phyloP scores from a whole-genome alignment of 2,329 filamentous ascomycete genomes.

The Cucurbitaria berberidis region DNA sequence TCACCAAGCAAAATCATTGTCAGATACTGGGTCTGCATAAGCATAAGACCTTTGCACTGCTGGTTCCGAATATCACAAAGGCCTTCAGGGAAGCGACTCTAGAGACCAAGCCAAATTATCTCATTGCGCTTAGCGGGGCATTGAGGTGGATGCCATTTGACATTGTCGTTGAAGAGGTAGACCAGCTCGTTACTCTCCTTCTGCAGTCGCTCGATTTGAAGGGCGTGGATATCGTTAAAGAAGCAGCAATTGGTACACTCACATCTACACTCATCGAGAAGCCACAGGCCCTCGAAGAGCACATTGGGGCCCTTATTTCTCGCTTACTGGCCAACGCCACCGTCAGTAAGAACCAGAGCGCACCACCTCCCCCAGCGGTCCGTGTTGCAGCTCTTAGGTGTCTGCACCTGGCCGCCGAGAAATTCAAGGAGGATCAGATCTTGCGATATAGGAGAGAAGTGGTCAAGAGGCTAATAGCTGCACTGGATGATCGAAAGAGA shows the following conservation, averaged over 20 bases:
- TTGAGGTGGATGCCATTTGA: slow-evolving; percentile 65
- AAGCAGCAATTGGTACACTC: slow-evolving; percentile 65
- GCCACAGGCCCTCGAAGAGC: slow-evolving; percentile 60
- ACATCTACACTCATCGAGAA: slow-evolving; percentile 64
- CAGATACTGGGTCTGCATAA: slow-evolving; percentile 67
- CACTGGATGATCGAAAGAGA: slow-evolving; percentile 68
- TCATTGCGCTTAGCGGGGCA: slow-evolving; percentile 68
- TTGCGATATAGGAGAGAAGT: slow-evolving; percentile 64
- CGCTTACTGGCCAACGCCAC: slow-evolving; percentile 59
- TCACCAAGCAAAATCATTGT: slow-evolving; percentile 66
- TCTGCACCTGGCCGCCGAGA: slow-evolving; percentile 55
- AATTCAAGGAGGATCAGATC: slow-evolving; percentile 58
- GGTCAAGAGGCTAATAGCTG: slow-evolving; percentile 59
- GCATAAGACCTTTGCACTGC: slow-evolving; percentile 67
- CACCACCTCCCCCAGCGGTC: slow-evolving; percentile 48
- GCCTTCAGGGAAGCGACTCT: slow-evolving; percentile 56
- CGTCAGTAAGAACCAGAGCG: slow-evolving; percentile 18
- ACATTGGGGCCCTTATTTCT: slow-evolving; percentile 63
- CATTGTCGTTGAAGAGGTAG: slow-evolving; percentile 65
- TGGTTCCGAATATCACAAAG: slow-evolving; percentile 62
- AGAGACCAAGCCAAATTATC: slow-evolving; percentile 63
- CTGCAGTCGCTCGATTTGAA: slow-evolving; percentile 67
- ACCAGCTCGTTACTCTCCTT: slow-evolving; percentile 64
- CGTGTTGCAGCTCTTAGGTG: slow-evolving; percentile 57
- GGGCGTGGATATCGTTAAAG: slow-evolving; percentile 61